phyloP scores from a whole-genome alignment of 176 grass and related monocot species.

The Microstegium vimineum region DNA sequence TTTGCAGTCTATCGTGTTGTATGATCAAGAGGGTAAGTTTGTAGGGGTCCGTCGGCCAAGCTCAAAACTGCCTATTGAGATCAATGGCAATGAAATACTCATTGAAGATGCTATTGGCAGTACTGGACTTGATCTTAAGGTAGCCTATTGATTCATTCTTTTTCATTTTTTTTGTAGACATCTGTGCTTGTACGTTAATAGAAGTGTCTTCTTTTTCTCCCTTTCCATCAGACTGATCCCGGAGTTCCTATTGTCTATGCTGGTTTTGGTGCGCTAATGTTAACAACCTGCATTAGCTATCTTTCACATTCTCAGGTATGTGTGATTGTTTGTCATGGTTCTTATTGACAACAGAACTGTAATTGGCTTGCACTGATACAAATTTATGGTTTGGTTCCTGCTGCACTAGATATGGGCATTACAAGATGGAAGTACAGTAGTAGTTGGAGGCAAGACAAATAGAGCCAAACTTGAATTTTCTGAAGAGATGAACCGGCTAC shows the following conservation, averaged over 20 bases:
- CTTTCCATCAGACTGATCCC: slow-evolving; percentile 68
- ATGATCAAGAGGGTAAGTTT: slow-evolving; percentile 99
- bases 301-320: slow-evolving; percentile 84
- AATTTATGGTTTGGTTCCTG: background rate
- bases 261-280: slow-evolving; percentile 97
- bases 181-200: background rate
- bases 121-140: slow-evolving; percentile 93
- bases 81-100: slow-evolving; percentile 89
- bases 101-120: slow-evolving; percentile 96
- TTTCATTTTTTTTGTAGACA: background rate
- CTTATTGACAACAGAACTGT: background rate
- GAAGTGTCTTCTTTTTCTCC: background rate
- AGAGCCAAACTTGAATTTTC: slow-evolving; percentile 85
- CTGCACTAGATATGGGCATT: slow-evolving; percentile 82
- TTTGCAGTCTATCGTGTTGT: slow-evolving; percentile 90
- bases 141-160: background rate
- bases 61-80: slow-evolving; percentile 92
- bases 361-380: background rate
- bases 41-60: slow-evolving; percentile 76
- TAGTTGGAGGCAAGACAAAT: slow-evolving; percentile 80
- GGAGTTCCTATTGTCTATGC: slow-evolving; percentile 90
- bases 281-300: slow-evolving; percentile 91
- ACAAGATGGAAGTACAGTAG: slow-evolving; percentile 85
- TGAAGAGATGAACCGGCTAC: slow-evolving; percentile 74
- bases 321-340: background rate